phyloP scores from a whole-genome alignment of 768 basidiomycete genomes.

The Polyporus arcularius region DNA sequence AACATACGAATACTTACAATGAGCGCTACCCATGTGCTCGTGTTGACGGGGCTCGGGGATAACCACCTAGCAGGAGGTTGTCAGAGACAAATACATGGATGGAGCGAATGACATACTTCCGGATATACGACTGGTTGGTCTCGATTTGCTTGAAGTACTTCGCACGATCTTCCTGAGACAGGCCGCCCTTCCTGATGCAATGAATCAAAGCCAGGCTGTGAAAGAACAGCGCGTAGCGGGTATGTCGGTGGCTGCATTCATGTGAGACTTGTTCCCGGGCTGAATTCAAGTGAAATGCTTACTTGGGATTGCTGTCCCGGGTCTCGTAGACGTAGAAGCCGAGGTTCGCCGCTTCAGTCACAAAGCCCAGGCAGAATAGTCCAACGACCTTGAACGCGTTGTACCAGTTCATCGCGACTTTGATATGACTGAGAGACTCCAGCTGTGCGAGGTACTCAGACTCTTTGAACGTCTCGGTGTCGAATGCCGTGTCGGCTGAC shows the following conservation, averaged over 20 bases:
- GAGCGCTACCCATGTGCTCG: constrained; percentile 66
- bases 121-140: constrained; percentile 61
- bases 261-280: neutral
- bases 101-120: constrained; percentile 43
- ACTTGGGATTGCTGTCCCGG: constrained; percentile 67
- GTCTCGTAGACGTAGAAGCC: constrained; percentile 65
- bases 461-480: constrained; percentile 62
- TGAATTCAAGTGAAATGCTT: constrained; percentile 18
- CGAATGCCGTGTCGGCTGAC: constrained; percentile 55
- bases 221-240: constrained; percentile 68
- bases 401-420: constrained; percentile 66
- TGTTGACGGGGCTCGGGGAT: constrained; percentile 69
- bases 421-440: constrained; percentile 46
- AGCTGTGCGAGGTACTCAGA: constrained; percentile 50
- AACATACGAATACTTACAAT: constrained; percentile 41
- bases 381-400: constrained; percentile 70
- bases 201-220: constrained; percentile 68
- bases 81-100: neutral
- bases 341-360: constrained; percentile 57
- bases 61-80: constrained; percentile 51
- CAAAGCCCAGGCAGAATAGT: constrained; percentile 61
- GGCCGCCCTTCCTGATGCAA: constrained; percentile 49
- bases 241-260: constrained; percentile 58
- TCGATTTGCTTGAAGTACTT: constrained; percentile 58
- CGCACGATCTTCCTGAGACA: constrained; percentile 36